Conservation (phyloP, 179 eudicot genomes). For the Silene noctiflora region DNA sequence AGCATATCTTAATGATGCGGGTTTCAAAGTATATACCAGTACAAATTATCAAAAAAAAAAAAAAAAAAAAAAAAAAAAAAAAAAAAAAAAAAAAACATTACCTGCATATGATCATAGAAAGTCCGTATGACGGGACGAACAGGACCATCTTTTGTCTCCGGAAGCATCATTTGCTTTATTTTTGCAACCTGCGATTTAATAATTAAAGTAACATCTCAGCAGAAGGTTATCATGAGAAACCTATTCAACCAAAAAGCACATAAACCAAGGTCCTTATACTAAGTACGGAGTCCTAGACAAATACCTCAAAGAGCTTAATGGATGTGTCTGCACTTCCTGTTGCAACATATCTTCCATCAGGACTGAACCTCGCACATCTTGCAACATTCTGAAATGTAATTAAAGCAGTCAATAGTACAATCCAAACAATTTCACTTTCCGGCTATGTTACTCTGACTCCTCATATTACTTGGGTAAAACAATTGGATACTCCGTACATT, state of each 20-base stretch:
- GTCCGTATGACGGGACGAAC: conserved; percentile 74
- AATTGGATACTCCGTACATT: too few relatives aligned
- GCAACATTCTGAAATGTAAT: conserved; percentile 55
- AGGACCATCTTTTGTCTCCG: conserved; percentile 69
- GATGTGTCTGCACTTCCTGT: conserved; percentile 89
- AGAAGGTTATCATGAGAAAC: not conserved
- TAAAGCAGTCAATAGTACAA: conserved; percentile 20
- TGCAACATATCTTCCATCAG: conserved; percentile 80
- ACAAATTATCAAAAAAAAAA: not conserved
- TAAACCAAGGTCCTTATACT: conserved; percentile 2
- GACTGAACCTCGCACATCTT: conserved; percentile 86
- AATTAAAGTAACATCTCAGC: not conserved
- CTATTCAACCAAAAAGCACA: not conserved
- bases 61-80: conserved; percentile 4
- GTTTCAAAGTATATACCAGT: not conserved
- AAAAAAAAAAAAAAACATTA: conserved; percentile 22
- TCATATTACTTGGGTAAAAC: too few relatives aligned
- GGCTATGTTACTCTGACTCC: too few relatives aligned
- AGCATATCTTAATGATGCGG: not conserved
- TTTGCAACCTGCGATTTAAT: conserved; percentile 49
- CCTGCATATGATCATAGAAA: conserved; percentile 79
- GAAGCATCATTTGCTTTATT: conserved; percentile 76
- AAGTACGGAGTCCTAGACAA: conserved; percentile 1
- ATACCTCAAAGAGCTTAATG: conserved; percentile 82
- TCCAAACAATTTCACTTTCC: not conserved